A percentile compares a stretch with the other conserved stretches of the same genome.
These are phyloP conservation scores for Lantana camara DNA, from an alignment of 257 asterid species.

Conservation along the genomic window DNA sequence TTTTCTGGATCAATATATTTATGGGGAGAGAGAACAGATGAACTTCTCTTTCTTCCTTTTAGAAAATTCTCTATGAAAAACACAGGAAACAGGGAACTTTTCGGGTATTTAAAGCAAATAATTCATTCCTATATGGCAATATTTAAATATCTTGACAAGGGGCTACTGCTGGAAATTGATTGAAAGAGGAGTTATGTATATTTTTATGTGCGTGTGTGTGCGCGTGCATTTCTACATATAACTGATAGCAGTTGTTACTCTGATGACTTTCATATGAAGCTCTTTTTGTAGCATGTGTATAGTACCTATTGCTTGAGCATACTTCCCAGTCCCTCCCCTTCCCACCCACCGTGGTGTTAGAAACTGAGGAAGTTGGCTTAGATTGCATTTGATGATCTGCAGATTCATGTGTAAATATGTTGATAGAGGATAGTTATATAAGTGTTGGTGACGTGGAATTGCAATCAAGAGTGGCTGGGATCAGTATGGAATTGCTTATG, in stretches of 20 bases:
- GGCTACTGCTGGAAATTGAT: background rate
- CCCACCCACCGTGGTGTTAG: no score
- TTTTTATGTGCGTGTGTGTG: no score
- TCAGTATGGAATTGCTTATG: slow-evolving; percentile 98
- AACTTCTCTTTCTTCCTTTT: background rate
- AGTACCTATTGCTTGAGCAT: background rate
- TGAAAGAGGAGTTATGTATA: no score
- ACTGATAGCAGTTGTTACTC: no score
- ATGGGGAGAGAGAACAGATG: no score
- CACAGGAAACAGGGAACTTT: background rate
- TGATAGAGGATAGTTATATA: slow-evolving; percentile 80
- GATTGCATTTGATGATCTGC: no score
- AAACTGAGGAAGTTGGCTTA: slow-evolving; percentile 11
- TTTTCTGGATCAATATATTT: slow-evolving; percentile 2
- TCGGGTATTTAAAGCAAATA: slow-evolving; percentile 3
- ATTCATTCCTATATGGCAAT: background rate
- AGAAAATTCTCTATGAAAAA: background rate
- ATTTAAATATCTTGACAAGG: slow-evolving; percentile 9
- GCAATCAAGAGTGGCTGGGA: slow-evolving; percentile 99
- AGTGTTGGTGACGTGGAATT: slow-evolving; percentile 91
- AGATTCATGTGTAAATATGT: slow-evolving; percentile 83
- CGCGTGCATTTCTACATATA: no score
- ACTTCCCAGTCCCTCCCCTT: background rate
- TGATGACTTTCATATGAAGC: no score
- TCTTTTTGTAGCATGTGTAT: no score